These are phyloP conservation scores for Psilocybe mexicana DNA, from an alignment of 1,284 basidiomycete species.

Conservation along the genomic window DNA sequence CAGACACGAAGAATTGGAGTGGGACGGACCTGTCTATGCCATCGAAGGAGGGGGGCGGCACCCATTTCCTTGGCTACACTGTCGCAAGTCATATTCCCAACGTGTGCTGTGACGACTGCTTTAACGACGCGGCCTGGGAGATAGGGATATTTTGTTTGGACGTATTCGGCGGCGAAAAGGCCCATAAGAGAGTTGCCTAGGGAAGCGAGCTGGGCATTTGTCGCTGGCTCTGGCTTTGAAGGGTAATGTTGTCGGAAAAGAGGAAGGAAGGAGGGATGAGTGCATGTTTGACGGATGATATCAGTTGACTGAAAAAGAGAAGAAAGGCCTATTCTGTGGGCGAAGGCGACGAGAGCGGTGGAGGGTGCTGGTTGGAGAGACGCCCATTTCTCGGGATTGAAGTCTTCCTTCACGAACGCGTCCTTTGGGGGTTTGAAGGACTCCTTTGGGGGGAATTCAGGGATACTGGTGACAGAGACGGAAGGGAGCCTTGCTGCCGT, in stretches of 20 bases:
- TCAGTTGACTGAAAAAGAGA: constrained; percentile 51
- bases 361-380: constrained; percentile 69
- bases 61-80: constrained; percentile 85
- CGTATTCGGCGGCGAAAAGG: constrained; percentile 85
- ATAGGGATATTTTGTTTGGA: constrained; percentile 85
- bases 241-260: constrained; percentile 59
- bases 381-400: constrained; percentile 71
- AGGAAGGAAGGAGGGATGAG: constrained; percentile 74
- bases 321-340: constrained; percentile 71
- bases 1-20: not conserved
- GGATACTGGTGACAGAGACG: constrained; percentile 53
- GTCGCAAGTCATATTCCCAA: constrained; percentile 83
- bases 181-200: constrained; percentile 92
- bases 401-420: constrained; percentile 38
- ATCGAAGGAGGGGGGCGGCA: constrained; percentile 64
- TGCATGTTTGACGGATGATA: constrained; percentile 71
- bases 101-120: constrained; percentile 87
- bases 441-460: constrained; percentile 65
- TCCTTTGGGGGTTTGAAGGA: constrained; percentile 63
- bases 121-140: constrained; percentile 90
- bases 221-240: constrained; percentile 49
- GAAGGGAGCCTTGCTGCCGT: constrained; percentile 58
- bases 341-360: constrained; percentile 73
- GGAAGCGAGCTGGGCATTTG: constrained; percentile 79
- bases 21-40: constrained; percentile 64